A percentile compares a stretch with the other conserved stretches of the same genome.
Conservation (phyloP, 2,329 filamentous ascomycete genomes). For the Arthrocladium fulminans region DNA sequence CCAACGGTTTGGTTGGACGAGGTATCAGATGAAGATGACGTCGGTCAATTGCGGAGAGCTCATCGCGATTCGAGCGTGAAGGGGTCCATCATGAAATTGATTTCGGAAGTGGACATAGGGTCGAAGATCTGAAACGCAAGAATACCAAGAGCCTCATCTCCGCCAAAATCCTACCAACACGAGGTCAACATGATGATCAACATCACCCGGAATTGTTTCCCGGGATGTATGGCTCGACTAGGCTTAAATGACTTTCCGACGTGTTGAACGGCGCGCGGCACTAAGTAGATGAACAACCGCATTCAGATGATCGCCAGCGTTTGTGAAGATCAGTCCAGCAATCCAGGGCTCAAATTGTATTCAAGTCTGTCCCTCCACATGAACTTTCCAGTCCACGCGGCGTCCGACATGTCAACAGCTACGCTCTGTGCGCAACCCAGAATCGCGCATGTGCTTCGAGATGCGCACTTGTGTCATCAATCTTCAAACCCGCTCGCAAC, state of each 20-base stretch:
- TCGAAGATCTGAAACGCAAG: not conserved
- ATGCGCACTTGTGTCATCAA: too few relatives aligned
- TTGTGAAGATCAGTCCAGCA: too few relatives aligned
- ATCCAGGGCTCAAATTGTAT: too few relatives aligned
- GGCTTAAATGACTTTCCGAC: not conserved
- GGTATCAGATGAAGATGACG: slow-evolving; percentile 14
- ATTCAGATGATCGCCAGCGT: too few relatives aligned
- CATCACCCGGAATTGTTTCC: not conserved
- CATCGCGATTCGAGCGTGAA: not conserved
- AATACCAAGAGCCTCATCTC: slow-evolving; percentile 4
- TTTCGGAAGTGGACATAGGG: not conserved
- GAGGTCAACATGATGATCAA: not conserved
- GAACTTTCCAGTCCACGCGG: too few relatives aligned
- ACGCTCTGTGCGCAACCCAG: too few relatives aligned
- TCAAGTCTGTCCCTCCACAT: too few relatives aligned
- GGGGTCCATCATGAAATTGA: not conserved
- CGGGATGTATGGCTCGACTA: not conserved
- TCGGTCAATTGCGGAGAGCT: not conserved
- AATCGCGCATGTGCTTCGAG: too few relatives aligned
- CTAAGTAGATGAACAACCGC: too few relatives aligned
- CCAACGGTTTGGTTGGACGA: slow-evolving; percentile 23
- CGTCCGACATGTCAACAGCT: too few relatives aligned
- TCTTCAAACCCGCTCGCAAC: too few relatives aligned
- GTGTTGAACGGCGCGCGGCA: not conserved
- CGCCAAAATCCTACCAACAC: not conserved